These are phyloP conservation scores for Brasilioporus rufonigricans DNA, from an alignment of 768 basidiomycete species.

Conservation along the genomic window DNA sequence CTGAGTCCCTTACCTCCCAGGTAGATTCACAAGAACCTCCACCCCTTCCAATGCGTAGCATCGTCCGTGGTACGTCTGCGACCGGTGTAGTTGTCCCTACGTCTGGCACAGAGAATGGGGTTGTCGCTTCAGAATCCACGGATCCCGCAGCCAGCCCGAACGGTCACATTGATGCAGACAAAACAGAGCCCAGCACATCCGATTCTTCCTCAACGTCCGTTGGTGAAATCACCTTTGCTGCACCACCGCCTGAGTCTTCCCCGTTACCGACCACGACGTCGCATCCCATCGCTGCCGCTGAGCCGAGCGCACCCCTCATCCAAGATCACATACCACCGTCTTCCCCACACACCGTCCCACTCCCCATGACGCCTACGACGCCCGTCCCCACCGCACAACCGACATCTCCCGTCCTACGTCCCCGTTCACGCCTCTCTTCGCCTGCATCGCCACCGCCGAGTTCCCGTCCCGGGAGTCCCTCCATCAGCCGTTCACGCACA, in stretches of 20 bases:
- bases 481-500: conserved; percentile 21
- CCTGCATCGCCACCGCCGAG: conserved; percentile 29
- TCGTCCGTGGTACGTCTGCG: conserved; percentile 31
- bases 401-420: conserved; percentile 23
- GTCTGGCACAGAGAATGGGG: neutral
- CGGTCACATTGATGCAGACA: conserved; percentile 7
- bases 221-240: conserved; percentile 22
- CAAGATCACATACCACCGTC: conserved; percentile 16
- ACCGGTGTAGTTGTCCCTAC: conserved; percentile 4
- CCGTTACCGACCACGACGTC: neutral
- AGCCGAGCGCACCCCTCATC: conserved; percentile 2
- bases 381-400: conserved; percentile 25
- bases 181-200: conserved; percentile 6
- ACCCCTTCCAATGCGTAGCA: conserved; percentile 50
- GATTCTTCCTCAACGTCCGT: conserved; percentile 15
- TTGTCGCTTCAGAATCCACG: neutral
- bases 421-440: conserved; percentile 34
- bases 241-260: conserved; percentile 9
- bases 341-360: conserved; percentile 21
- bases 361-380: conserved; percentile 26
- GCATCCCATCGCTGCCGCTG: conserved; percentile 7
- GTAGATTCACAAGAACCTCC: conserved; percentile 34
- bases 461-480: conserved; percentile 30
- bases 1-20: conserved; percentile 13
- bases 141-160: conserved; percentile 4